Percentiles rank a stretch among this genome's conserved stretches.
These are phyloP conservation scores for Kodamaea fungicola DNA, from an alignment of 1,139 yeast species.

Conservation along the genomic window DNA sequence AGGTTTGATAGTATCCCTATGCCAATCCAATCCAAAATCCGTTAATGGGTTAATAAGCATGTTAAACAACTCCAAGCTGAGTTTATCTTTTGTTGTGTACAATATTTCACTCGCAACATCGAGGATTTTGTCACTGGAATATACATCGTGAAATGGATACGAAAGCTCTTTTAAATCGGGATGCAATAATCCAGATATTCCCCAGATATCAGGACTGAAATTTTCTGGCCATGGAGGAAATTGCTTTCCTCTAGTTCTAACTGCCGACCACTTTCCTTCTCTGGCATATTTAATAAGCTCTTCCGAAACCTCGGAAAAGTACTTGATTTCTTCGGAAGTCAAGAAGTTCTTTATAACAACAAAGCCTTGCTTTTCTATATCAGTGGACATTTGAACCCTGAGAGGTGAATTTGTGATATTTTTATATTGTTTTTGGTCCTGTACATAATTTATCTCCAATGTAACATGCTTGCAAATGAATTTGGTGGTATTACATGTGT, in stretches of 20 bases:
- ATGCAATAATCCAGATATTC: conserved; percentile 48
- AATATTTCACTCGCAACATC: conserved; percentile 44
- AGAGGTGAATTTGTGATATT: neutral
- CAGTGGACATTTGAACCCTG: conserved; percentile 12
- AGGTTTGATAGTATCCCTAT: conserved; percentile 52
- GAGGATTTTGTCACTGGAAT: conserved; percentile 41
- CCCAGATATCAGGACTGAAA: conserved; percentile 58
- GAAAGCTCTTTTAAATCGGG: conserved; percentile 45
- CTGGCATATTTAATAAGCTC: conserved; percentile 45
- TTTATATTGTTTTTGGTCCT: neutral
- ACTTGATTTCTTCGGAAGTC: conserved; percentile 36
- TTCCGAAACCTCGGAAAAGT: conserved; percentile 38
- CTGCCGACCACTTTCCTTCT: conserved; percentile 50
- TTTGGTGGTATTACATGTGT: neutral
- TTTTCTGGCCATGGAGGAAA: conserved; percentile 60
- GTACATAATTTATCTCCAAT: neutral
- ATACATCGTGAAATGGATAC: conserved; percentile 42
- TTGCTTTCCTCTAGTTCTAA: conserved; percentile 53
- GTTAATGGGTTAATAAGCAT: conserved; percentile 57
- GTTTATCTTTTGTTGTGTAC: conserved; percentile 32
- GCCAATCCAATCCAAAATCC: conserved; percentile 57
- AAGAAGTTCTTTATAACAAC: conserved; percentile 42
- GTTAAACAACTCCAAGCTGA: conserved; percentile 53
- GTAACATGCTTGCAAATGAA: neutral
- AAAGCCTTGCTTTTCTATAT: conserved; percentile 42